These are phyloP conservation scores for Vaccinium darrowii DNA, from an alignment of 148 eudicot genomes.

Conservation along the genomic window DNA sequence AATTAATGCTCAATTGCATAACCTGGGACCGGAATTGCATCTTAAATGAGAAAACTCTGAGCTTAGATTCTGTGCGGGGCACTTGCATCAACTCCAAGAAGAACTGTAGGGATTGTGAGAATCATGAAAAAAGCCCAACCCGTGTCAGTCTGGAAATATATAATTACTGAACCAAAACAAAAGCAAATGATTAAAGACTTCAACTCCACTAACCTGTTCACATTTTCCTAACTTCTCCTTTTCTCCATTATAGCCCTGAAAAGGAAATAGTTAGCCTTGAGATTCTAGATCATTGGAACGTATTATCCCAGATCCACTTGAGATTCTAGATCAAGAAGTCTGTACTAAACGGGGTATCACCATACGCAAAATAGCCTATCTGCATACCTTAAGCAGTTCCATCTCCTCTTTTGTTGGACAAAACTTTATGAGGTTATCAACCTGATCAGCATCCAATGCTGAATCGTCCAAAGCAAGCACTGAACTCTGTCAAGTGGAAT, in stretches of 20 bases:
- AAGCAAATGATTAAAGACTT: slow-evolving; percentile 7
- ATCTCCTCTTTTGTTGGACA: slow-evolving; percentile 98
- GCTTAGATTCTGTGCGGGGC: slow-evolving; percentile 82
- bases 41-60: slow-evolving; percentile 88
- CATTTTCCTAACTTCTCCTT: slow-evolving; percentile 81
- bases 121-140: neutral
- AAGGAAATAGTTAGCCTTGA: slow-evolving; percentile 12
- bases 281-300: neutral
- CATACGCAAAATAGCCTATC: neutral
- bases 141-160: neutral
- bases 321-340: neutral
- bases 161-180: neutral
- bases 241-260: slow-evolving; percentile 84
- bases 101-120: slow-evolving; percentile 43
- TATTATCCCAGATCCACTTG: neutral
- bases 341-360: neutral
- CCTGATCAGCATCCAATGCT: slow-evolving; percentile 80
- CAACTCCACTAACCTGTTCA: slow-evolving; percentile 63
- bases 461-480: slow-evolving; percentile 83
- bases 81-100: slow-evolving; percentile 87
- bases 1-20: slow-evolving; percentile 19
- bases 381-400: slow-evolving; percentile 76
- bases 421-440: slow-evolving; percentile 89
- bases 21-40: slow-evolving; percentile 82
- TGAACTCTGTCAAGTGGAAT: slow-evolving; percentile 42